Percentiles rank a stretch among this genome's conserved stretches.
Evolutionary conservation across 192 early-diverging fungal genomes (phyloP).

Genomic region (Dissophora ornata): DNA sequence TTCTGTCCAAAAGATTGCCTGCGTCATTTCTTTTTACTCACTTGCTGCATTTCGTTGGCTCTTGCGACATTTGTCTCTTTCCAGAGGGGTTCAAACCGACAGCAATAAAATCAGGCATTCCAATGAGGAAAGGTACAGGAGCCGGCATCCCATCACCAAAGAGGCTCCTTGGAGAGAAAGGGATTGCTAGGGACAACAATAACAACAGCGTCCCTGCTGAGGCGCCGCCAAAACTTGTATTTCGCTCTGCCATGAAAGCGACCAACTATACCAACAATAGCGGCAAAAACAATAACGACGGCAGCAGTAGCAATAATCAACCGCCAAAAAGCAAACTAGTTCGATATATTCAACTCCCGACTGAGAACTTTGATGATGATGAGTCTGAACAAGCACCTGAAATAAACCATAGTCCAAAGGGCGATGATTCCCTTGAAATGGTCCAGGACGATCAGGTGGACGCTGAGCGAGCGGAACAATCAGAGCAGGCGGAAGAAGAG

Average conservation of each 20-base stretch:
- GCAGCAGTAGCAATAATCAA: not conserved
- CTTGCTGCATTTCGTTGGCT: not conserved
- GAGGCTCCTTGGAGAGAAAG: not conserved
- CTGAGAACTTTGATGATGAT: conserved; percentile 14
- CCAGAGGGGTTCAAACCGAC: conserved; percentile 8
- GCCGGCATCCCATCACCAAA: conserved; percentile 3
- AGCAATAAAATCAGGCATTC: conserved; percentile 4
- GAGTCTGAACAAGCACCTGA: not conserved
- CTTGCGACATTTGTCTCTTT: not conserved
- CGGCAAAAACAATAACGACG: not conserved
- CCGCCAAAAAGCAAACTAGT: conserved; percentile 27
- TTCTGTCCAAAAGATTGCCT: too few relatives aligned
- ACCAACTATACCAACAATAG: not conserved
- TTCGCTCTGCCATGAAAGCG: conserved; percentile 41
- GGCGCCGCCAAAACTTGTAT: conserved; percentile 6
- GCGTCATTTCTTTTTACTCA: too few relatives aligned
- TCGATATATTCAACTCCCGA: conserved; percentile 48
- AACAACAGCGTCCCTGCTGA: not conserved
- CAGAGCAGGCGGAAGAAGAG: too few relatives aligned
- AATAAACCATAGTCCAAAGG: not conserved
- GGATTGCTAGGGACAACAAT: not conserved
- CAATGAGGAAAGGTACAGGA: not conserved
- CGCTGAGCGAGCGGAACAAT: too few relatives aligned
- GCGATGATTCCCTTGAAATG: too few relatives aligned
- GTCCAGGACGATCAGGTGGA: too few relatives aligned